phyloP scores from a whole-genome alignment of 2,329 filamentous ascomycete species.

The Phaeophleospora eucalypticola region DNA sequence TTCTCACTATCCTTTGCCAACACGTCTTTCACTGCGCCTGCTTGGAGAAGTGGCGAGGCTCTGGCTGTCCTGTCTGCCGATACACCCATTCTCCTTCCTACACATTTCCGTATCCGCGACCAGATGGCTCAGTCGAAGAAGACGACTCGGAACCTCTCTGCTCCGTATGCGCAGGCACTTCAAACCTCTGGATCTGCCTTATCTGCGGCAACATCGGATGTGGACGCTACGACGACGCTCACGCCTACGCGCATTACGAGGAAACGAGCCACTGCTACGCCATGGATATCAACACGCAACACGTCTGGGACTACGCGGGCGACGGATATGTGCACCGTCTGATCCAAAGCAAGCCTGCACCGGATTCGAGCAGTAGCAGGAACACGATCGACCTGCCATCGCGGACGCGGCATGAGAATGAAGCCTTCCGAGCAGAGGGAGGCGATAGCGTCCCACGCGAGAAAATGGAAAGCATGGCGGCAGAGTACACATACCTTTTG shows the following conservation, averaged over 20 bases:
- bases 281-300: slow-evolving; percentile 86
- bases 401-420: slow-evolving; percentile 32
- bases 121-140: slow-evolving; percentile 27
- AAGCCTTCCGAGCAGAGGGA: slow-evolving; percentile 37
- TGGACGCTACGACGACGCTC: slow-evolving; percentile 89
- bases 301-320: slow-evolving; percentile 96
- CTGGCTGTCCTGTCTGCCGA: slow-evolving; percentile 88
- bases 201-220: slow-evolving; percentile 92
- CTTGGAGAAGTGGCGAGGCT: slow-evolving; percentile 91
- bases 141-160: slow-evolving; percentile 67
- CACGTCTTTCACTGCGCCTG: slow-evolving; percentile 98
- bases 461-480: slow-evolving; percentile 72
- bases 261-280: slow-evolving; percentile 85
- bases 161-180: slow-evolving; percentile 70
- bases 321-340: slow-evolving; percentile 95
- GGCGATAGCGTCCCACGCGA: slow-evolving; percentile 69
- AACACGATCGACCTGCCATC: slow-evolving; percentile 79
- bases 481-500: slow-evolving; percentile 92
- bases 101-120: slow-evolving; percentile 35
- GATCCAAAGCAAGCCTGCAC: slow-evolving; percentile 81
- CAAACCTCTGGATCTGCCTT: slow-evolving; percentile 91
- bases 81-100: slow-evolving; percentile 66
- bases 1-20: slow-evolving; percentile 94
- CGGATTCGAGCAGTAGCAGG: slow-evolving; percentile 3
- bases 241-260: slow-evolving; percentile 92